A percentile compares a stretch with the other conserved stretches of the same genome.
These are phyloP conservation scores for Draba incana DNA, from an alignment of 345 rosid species.

Conservation along the genomic window DNA sequence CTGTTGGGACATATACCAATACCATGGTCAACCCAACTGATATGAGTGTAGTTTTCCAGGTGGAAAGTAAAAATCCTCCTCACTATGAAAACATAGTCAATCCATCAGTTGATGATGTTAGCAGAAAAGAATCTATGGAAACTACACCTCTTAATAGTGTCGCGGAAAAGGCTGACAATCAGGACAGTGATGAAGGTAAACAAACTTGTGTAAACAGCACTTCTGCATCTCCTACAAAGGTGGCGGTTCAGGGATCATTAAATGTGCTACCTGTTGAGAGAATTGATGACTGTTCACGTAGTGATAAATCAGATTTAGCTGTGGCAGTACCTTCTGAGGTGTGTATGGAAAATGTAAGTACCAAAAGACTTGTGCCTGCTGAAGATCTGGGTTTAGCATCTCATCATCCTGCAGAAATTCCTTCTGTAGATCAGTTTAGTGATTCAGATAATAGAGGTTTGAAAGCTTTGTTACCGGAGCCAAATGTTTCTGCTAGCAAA, in stretches of 20 bases:
- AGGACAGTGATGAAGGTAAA: constrained; percentile 31
- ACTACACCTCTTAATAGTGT: constrained; percentile 9
- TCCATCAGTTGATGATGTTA: constrained; percentile 40
- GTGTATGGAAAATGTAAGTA: constrained; percentile 41
- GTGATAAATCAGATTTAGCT: constrained; percentile 44
- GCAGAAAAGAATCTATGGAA: constrained; percentile 36
- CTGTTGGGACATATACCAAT: constrained; percentile 13
- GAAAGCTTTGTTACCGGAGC: constrained; percentile 35
- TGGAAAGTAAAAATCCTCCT: constrained; percentile 33
- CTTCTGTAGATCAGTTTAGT: constrained; percentile 25
- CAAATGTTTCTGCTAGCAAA: constrained; percentile 38
- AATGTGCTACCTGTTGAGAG: constrained; percentile 34
- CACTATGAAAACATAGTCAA: constrained; percentile 25
- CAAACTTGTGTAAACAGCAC: constrained; percentile 37
- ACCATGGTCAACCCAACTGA: constrained; percentile 33
- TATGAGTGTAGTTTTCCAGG: constrained; percentile 35
- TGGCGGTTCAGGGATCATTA: constrained; percentile 35
- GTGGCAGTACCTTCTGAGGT: constrained; percentile 39
- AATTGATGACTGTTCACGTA: constrained; percentile 36
- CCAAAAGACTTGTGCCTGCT: constrained; percentile 39
- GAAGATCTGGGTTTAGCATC: constrained; percentile 47
- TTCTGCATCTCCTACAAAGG: constrained; percentile 38
- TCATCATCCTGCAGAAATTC: constrained; percentile 39
- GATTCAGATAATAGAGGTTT: constrained; percentile 36
- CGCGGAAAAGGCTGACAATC: constrained; percentile 23